Percentiles rank a stretch among this genome's conserved stretches.
These are phyloP conservation scores for Dictyostelium citrinum DNA, from an alignment of 78 protist genomes.

Conservation along the genomic window DNA sequence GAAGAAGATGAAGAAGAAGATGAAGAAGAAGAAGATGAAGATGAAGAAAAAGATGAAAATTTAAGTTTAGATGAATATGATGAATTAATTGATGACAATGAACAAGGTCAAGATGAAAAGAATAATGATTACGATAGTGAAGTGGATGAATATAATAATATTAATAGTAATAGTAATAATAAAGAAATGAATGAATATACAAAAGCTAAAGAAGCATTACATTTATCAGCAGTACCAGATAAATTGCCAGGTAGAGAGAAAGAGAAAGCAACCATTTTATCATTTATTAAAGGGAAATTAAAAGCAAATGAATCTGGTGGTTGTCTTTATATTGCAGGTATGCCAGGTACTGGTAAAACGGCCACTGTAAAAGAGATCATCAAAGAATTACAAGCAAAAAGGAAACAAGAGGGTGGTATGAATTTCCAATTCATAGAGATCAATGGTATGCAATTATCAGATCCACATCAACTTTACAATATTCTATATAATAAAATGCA, in stretches of 20 bases:
- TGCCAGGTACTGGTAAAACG: slow-evolving; percentile 92
- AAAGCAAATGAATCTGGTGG: slow-evolving; percentile 26
- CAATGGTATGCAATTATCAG: slow-evolving; percentile 52
- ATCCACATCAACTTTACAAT: slow-evolving; percentile 39
- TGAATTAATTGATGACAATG: background rate
- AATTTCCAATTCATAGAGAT: slow-evolving; percentile 43
- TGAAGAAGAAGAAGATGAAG: too few relatives aligned
- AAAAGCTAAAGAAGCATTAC: slow-evolving; percentile 27
- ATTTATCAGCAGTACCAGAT: slow-evolving; percentile 25
- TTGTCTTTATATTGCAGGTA: slow-evolving; percentile 80
- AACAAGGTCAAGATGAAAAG: background rate
- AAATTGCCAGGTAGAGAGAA: slow-evolving; percentile 58
- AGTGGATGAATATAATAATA: background rate
- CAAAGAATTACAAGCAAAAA: slow-evolving; percentile 1
- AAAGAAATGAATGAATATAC: background rate
- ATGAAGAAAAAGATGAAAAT: background rate
- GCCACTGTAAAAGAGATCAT: slow-evolving; percentile 85
- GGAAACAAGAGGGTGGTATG: background rate
- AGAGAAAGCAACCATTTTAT: slow-evolving; percentile 12
- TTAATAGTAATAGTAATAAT: background rate
- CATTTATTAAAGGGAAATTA: slow-evolving; percentile 7
- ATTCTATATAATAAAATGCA: slow-evolving; percentile 14
- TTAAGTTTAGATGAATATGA: background rate
- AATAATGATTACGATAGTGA: background rate
- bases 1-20: background rate